A percentile compares a stretch with the other conserved stretches of the same genome.
These are phyloP conservation scores for Carpinus fangiana DNA, from an alignment of 306 rosid species.

Conservation along the genomic window DNA sequence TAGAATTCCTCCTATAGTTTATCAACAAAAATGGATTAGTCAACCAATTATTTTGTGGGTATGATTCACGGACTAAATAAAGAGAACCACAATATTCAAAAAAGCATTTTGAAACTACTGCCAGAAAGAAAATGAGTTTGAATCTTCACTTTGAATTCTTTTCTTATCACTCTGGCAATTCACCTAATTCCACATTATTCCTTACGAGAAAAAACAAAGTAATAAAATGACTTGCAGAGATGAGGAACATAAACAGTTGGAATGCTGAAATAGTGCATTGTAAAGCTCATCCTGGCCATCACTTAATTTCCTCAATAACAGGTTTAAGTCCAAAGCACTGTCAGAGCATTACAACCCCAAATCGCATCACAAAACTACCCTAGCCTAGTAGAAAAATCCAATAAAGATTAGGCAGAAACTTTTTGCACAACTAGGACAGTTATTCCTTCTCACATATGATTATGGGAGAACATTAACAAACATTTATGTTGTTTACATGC, in stretches of 20 bases:
- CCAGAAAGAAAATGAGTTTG: slow-evolving; percentile 12
- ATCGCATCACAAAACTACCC: background rate
- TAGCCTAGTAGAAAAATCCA: background rate
- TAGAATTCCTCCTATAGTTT: slow-evolving; percentile 77
- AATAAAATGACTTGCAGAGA: background rate
- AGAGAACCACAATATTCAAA: slow-evolving; percentile 20
- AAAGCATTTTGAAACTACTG: slow-evolving; percentile 9
- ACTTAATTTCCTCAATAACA: background rate
- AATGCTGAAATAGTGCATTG: background rate
- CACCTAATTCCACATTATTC: background rate
- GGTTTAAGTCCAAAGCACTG: background rate
- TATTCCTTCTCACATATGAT: background rate
- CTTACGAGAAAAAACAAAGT: background rate
- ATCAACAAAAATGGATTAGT: slow-evolving; percentile 23
- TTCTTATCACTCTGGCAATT: background rate
- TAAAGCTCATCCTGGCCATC: background rate
- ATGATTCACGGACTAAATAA: background rate
- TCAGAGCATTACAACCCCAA: background rate
- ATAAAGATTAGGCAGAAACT: background rate
- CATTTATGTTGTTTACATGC: background rate
- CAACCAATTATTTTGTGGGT: slow-evolving; percentile 15
- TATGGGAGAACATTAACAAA: background rate
- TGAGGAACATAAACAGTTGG: background rate
- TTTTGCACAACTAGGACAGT: background rate
- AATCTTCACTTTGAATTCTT: background rate